Evolutionary conservation across 1,284 basidiomycete genomes (phyloP).

Genomic region (Melanopsichium pennsylvanicum): DNA sequence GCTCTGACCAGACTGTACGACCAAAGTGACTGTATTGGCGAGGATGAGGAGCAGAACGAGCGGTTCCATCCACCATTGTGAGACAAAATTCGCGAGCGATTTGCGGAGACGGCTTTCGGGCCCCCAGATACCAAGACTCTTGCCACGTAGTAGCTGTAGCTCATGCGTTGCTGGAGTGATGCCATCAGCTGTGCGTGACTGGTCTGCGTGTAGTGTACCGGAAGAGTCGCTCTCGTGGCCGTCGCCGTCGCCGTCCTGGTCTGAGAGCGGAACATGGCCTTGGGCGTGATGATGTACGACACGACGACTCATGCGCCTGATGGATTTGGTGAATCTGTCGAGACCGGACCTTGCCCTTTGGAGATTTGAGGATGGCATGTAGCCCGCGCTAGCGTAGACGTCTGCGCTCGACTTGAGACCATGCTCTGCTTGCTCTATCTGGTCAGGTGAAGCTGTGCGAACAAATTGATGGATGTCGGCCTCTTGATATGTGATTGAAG

Average conservation of each 20-base stretch:
- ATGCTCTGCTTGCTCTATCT: slow-evolving; percentile 21
- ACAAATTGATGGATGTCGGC: slow-evolving; percentile 5
- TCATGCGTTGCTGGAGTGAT: slow-evolving; percentile 14
- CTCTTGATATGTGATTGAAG: slow-evolving; percentile 12
- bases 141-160: slow-evolving; percentile 73
- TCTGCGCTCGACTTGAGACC: slow-evolving; percentile 43
- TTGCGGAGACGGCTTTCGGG: slow-evolving; percentile 67
- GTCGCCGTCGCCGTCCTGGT: slow-evolving; percentile 39
- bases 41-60: slow-evolving; percentile 83
- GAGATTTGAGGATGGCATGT: slow-evolving; percentile 3
- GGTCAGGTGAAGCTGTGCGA: slow-evolving; percentile 33
- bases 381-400: slow-evolving; percentile 30
- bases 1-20: slow-evolving; percentile 76
- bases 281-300: slow-evolving; percentile 75
- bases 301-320: slow-evolving; percentile 78
- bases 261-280: slow-evolving; percentile 41
- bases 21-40: slow-evolving; percentile 81
- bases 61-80: slow-evolving; percentile 82
- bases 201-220: slow-evolving; percentile 6
- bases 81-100: slow-evolving; percentile 25
- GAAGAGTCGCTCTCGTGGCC: slow-evolving; percentile 44
- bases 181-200: not conserved
- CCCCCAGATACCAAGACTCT: slow-evolving; percentile 80
- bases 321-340: slow-evolving; percentile 47
- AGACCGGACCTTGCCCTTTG: slow-evolving; percentile 40